A percentile compares a stretch with the other conserved stretches of the same genome.
Conservation (phyloP, 768 basidiomycete species). For the Symmetrospora coprosmae region DNA sequence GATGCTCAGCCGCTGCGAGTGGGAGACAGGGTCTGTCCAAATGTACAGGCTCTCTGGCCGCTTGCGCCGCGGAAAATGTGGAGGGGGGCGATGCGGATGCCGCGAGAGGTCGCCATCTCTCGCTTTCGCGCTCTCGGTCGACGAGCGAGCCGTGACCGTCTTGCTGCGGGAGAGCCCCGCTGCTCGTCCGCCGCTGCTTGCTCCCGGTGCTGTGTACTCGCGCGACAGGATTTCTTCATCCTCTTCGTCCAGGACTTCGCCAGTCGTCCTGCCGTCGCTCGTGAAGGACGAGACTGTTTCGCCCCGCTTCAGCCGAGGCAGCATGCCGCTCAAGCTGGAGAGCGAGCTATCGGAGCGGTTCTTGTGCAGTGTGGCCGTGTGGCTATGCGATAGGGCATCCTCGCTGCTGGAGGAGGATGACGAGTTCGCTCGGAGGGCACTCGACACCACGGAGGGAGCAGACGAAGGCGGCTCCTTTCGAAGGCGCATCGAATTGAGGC, state of each 20-base stretch:
- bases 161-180: neutral
- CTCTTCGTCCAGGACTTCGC: neutral
- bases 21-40: neutral
- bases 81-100: too few species aligned
- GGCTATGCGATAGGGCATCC: too few species aligned
- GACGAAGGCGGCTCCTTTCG: too few species aligned
- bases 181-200: neutral
- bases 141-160: neutral
- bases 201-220: neutral
- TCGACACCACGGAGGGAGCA: too few species aligned
- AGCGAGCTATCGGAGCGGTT: conserved; percentile 6
- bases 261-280: neutral
- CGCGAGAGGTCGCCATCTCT: too few species aligned
- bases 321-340: neutral
- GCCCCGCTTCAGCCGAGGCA: neutral
- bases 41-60: neutral
- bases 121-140: neutral
- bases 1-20: neutral
- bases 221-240: neutral
- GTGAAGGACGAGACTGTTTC: neutral
- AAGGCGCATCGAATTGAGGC: conserved; percentile 1
- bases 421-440: neutral
- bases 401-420: neutral
- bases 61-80: neutral
- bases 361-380: neutral